phyloP scores from a whole-genome alignment of 108 stramenopile species.

The Mayamaea pseudoterrestris region DNA sequence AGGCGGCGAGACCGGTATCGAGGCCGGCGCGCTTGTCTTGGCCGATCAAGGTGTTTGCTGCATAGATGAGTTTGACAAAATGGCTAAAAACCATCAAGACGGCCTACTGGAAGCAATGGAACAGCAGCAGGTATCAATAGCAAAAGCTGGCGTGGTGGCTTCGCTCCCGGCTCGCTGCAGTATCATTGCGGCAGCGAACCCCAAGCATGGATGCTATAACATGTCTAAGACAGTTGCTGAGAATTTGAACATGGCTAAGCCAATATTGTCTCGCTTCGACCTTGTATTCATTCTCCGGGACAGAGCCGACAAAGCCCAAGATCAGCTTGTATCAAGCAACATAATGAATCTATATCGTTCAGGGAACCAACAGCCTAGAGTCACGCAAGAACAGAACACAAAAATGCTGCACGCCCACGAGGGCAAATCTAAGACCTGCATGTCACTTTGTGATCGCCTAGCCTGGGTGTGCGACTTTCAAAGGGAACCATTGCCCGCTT shows the following conservation, averaged over 20 bases:
- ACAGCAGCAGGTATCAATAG: slow-evolving; percentile 95
- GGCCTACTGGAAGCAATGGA: slow-evolving; percentile 98
- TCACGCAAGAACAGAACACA: neutral
- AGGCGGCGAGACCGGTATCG: slow-evolving; percentile 83
- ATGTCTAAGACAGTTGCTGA: slow-evolving; percentile 86
- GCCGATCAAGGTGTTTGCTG: slow-evolving; percentile 95
- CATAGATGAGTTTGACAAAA: slow-evolving; percentile 99
- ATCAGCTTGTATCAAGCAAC: slow-evolving; percentile 82
- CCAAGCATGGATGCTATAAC: slow-evolving; percentile 91
- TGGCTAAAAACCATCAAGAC: slow-evolving; percentile 77
- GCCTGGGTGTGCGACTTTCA: slow-evolving; percentile 65
- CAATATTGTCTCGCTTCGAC: slow-evolving; percentile 94
- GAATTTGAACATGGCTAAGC: slow-evolving; percentile 88
- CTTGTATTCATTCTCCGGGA: slow-evolving; percentile 94
- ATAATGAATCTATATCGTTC: slow-evolving; percentile 83
- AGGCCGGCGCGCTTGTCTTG: slow-evolving; percentile 95
- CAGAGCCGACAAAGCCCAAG: slow-evolving; percentile 78
- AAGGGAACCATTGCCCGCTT: slow-evolving; percentile 64
- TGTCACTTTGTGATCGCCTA: slow-evolving; percentile 52
- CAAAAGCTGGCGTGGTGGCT: slow-evolving; percentile 93
- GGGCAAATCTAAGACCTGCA: slow-evolving; percentile 4
- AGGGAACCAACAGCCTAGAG: too few relatives aligned
- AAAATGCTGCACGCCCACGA: slow-evolving; percentile 8
- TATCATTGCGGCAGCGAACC: slow-evolving; percentile 97
- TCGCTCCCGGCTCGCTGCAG: slow-evolving; percentile 84